phyloP scores from a whole-genome alignment of 2,329 filamentous ascomycete species.

The Dryadomyces sulphureus region DNA sequence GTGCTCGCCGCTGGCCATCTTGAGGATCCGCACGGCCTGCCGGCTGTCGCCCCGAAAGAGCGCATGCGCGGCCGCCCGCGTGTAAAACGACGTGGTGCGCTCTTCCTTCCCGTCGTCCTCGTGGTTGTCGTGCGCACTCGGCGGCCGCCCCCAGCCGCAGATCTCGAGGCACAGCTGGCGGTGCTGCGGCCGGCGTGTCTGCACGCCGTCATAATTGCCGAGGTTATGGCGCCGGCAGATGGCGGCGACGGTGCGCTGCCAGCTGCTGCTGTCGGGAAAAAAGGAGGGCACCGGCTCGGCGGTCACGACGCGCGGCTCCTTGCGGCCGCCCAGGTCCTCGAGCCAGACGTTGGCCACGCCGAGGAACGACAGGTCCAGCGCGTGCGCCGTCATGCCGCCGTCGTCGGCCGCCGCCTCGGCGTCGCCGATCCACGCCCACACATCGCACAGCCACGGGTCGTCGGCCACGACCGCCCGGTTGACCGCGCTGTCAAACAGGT shows the following conservation, averaged over 20 bases:
- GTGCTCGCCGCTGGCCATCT: slow-evolving; percentile 46
- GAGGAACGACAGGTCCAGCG: slow-evolving; percentile 60
- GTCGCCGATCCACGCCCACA: slow-evolving; percentile 61
- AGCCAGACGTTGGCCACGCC: slow-evolving; percentile 61
- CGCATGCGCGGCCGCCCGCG: slow-evolving; percentile 62
- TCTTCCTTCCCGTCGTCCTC: slow-evolving; percentile 18
- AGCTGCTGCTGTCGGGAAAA: slow-evolving; percentile 34
- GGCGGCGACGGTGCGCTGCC: slow-evolving; percentile 46
- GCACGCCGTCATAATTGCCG: slow-evolving; percentile 19
- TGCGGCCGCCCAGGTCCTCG: slow-evolving; percentile 45
- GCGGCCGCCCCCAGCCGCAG: slow-evolving; percentile 53
- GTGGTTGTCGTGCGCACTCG: not conserved
- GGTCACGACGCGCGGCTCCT: slow-evolving; percentile 9
- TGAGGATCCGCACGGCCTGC: slow-evolving; percentile 55
- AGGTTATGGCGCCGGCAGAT: slow-evolving; percentile 49
- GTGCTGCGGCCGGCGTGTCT: slow-evolving; percentile 47
- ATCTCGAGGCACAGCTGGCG: slow-evolving; percentile 62
- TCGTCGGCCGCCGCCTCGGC: slow-evolving; percentile 49
- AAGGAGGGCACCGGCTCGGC: slow-evolving; percentile 26
- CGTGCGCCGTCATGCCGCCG: slow-evolving; percentile 54
- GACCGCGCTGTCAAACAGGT: slow-evolving; percentile 46
- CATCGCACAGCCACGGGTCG: slow-evolving; percentile 58
- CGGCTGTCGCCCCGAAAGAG: slow-evolving; percentile 58
- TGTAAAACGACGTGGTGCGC: slow-evolving; percentile 42
- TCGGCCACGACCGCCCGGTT: slow-evolving; percentile 57